Evolutionary conservation across 2,329 filamentous ascomycete genomes (phyloP), one percentile per base, ranked within the genome.

Genomic region (Colletotrichum aenigma): DNA sequence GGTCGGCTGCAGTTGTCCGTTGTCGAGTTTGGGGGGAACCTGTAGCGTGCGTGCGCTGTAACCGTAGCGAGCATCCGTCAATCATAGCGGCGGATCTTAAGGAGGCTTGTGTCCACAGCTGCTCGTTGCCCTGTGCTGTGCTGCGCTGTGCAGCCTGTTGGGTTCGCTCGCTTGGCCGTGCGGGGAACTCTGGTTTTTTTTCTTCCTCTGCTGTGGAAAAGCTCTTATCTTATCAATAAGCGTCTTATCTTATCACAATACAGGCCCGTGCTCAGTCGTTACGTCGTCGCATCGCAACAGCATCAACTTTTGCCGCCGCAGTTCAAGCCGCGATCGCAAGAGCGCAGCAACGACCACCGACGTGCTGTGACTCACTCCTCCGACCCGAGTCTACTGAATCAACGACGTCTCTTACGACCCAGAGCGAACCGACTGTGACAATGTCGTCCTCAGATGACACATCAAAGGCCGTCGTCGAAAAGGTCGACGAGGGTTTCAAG

Each of bases 1-100:
- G 10, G 43, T 24, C 43, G 43, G n/a, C 43, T 52, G 43, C 43
- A 52, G 43, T 52, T 52, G 43, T 52, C n/a, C 10, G 43, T 52
- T 21, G 12, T 13, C n/a, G 43, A 13, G 28, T 32, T 21, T 36
- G 32, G n/a, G 38, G 32, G 21, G 28, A 34, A 18, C 48, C 7
- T 21, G 34, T 70, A 36, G 34, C n/a, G 34, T n/a, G 7, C 15
- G 15, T 28, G 26, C 48, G 28, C 60, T n/a, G 26, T 21, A 69
- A 64, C n/a, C 18, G 15, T 36, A n/a, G 26, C 58, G 18, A 21
- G 48, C 36, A 28, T 34, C 26, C 36, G 60, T 60, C 58, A 74
- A 75, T 72, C 68, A 72, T 67, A 75, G 18, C 32, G 58, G 72
- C 38, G 72, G 55, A 75, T 72, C 72, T 62, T 67, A 72, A 72